These are phyloP conservation scores for Nigrospora osmanthi DNA, from an alignment of 2,329 filamentous ascomycete genomes.

Conservation along the genomic window DNA sequence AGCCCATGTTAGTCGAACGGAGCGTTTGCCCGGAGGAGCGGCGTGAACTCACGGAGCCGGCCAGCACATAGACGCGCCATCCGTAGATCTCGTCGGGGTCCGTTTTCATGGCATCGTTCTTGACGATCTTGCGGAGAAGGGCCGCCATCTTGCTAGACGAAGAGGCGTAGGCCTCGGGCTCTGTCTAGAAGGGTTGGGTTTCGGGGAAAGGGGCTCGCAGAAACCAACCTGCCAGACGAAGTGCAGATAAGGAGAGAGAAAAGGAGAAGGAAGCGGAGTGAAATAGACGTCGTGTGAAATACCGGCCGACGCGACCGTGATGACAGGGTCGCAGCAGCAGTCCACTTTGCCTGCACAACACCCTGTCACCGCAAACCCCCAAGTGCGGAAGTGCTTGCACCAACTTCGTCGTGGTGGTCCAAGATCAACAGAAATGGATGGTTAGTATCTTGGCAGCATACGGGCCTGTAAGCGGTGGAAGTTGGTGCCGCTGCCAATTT, in stretches of 20 bases:
- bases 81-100: conserved; percentile 64
- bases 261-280: too few species aligned
- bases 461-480: conserved; percentile 8
- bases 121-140: conserved; percentile 34
- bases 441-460: conserved; percentile 6
- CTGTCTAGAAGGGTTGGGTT: background rate
- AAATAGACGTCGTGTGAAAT: too few species aligned
- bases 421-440: conserved; percentile 1
- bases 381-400: too few species aligned
- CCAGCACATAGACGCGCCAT: conserved; percentile 59
- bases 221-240: too few species aligned
- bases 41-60: conserved; percentile 39
- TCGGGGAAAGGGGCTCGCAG: background rate
- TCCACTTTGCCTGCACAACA: too few species aligned
- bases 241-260: too few species aligned
- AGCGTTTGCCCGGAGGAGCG: conserved; percentile 1
- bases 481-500: conserved; percentile 1
- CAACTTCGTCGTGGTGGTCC: background rate
- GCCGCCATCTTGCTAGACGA: background rate
- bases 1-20: conserved; percentile 4
- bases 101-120: conserved; percentile 54
- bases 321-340: too few species aligned
- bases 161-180: background rate
- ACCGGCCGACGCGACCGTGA: too few species aligned
- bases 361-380: too few species aligned